Conservation (phyloP, 192 early-diverging fungal genomes). For the Paraglomus occultum region DNA sequence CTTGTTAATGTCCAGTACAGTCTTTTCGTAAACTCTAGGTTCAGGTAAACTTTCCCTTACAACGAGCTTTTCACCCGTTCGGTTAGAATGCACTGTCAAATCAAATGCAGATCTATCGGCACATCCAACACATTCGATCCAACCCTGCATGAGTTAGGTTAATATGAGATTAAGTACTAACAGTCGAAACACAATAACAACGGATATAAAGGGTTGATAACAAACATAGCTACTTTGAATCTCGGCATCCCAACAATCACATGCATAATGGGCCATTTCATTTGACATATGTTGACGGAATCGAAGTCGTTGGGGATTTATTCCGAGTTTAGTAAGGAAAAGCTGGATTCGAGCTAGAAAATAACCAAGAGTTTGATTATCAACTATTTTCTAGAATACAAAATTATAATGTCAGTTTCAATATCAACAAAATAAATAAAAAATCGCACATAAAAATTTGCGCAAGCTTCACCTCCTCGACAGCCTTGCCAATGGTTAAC, state of each 20-base stretch:
- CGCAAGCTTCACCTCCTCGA: conserved; percentile 57
- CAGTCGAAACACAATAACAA: not conserved
- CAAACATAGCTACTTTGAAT: conserved; percentile 83
- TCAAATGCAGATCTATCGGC: conserved; percentile 99
- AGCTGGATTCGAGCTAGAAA: conserved; percentile 93
- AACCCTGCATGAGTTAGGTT: conserved; percentile 61
- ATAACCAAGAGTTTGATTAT: conserved; percentile 99
- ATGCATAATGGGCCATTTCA: conserved; percentile 99
- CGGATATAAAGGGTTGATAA: conserved; percentile 11
- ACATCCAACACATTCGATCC: conserved; percentile 99
- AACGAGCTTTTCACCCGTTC: conserved; percentile 90
- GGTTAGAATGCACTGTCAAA: conserved; percentile 83
- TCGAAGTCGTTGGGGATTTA: conserved; percentile 78
- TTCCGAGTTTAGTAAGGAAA: conserved; percentile 89
- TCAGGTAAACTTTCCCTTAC: conserved; percentile 87
- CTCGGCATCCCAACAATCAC: conserved; percentile 99
- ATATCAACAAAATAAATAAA: not conserved
- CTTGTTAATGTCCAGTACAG: conserved; percentile 86
- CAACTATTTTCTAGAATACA: conserved; percentile 62
- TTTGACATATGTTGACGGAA: conserved; percentile 99
- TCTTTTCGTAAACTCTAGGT: conserved; percentile 73
- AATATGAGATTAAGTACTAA: conserved; percentile 3
- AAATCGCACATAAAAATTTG: conserved; percentile 1
- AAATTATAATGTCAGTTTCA: not conserved
- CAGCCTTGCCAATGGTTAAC: conserved; percentile 90